Evolutionary conservation across 495 filamentous ascomycete species (phyloP).

Genomic region (Xylaria curta): DNA sequence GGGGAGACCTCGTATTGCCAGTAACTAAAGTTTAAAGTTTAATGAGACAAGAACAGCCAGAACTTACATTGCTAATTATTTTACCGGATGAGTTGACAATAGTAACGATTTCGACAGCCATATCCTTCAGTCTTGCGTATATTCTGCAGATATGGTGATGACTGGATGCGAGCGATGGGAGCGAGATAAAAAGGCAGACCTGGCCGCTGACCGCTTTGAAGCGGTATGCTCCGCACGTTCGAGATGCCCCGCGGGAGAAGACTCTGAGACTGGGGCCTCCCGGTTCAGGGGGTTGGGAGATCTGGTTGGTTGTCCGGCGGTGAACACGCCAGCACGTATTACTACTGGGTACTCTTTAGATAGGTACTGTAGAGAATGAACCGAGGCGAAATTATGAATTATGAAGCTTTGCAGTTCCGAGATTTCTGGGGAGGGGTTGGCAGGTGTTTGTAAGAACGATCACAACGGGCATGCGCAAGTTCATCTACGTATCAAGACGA

Average conservation of each 20-base stretch:
- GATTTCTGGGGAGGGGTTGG: constrained; percentile 14
- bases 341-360: background rate
- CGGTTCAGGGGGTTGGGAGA: constrained; percentile 19
- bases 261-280: constrained; percentile 15
- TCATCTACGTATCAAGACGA: constrained; percentile 13
- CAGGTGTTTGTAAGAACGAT: constrained; percentile 15
- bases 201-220: constrained; percentile 20
- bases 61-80: constrained; percentile 84
- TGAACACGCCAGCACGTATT: constrained; percentile 28
- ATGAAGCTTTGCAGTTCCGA: background rate
- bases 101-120: constrained; percentile 75
- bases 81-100: constrained; percentile 93
- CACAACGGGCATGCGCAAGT: background rate
- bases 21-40: background rate
- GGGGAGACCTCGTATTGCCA: constrained; percentile 12
- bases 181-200: constrained; percentile 17
- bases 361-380: background rate
- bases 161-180: background rate
- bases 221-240: constrained; percentile 25
- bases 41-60: background rate
- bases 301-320: constrained; percentile 34
- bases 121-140: constrained; percentile 36
- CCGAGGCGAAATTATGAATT: constrained; percentile 6
- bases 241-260: constrained; percentile 18
- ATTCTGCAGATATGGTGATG: constrained; percentile 7